Base-by-base conservation (phyloP, 106 monocot genomes). In the Alisma plantagoaquatica region DNA sequence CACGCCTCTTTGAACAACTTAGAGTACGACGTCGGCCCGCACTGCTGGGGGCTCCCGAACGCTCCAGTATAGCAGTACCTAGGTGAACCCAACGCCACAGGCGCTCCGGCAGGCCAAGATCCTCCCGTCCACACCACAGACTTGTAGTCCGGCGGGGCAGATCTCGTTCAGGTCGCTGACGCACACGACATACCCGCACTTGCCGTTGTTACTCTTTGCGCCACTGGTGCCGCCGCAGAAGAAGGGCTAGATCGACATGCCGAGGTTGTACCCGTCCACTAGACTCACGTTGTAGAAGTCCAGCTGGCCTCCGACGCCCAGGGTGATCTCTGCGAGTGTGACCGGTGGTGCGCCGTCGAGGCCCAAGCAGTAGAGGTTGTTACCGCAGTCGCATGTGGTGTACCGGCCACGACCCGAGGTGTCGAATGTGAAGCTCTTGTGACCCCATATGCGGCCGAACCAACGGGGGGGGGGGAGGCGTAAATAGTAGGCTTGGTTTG, bases 321-420 rank as follows among this genome's bases (percentile, higher is more conserved):
- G 64, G 35, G 35, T 38, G 35, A 82, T 59, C 77, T 85, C 81
- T 0, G 75, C 91, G 14, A 91, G 84, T 1, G 84, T 91, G 33
- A 81, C 77, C 12, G 91, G 91, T 0, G 84, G 70, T 4, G 33
- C 55, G 23, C 91, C 91, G 35, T 77, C 75, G 15, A 63, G 54
- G 51, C 91, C 91, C 57, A 32, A 18, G 75, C 91, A 91, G 67
- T 78, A 69, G 60, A 91, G 80, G 38, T 57, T 15, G 31, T 68
- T 64, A 33, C 74, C 91, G 66, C 91, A 84, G 75, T 84, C 91
- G 32, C 84, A 84, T 41, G 91, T 84, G 19, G 75, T 72, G 70
- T 84, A 84, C 51, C 66, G 54, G 60, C 84, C 81, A 23, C 42
- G 59, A 35, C 73, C 65, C 1, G 91, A 48, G 49, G 72, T 72